phyloP scores from a whole-genome alignment of 1,139 yeast genomes.

The Pneumocystis canis region DNA sequence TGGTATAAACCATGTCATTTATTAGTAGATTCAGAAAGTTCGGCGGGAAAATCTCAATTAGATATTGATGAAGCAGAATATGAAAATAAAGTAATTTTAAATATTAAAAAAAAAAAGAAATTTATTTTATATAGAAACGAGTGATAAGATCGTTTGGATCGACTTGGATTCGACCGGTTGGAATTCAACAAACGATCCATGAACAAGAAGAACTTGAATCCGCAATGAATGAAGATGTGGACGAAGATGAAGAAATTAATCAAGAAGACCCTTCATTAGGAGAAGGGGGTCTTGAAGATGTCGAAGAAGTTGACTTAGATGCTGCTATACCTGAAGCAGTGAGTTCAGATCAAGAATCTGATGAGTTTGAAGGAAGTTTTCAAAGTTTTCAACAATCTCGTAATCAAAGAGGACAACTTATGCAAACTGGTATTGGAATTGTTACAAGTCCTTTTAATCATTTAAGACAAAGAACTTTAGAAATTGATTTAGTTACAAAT shows the following conservation, averaged over 20 bases:
- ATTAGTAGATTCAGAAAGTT: not conserved
- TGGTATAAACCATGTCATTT: not conserved
- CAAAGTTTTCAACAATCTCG: not conserved
- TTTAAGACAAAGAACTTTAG: not conserved
- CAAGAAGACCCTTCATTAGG: constrained; percentile 1
- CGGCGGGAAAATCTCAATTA: not conserved
- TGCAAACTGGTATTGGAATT: not conserved
- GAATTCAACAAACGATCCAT: constrained; percentile 2
- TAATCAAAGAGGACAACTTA: not conserved
- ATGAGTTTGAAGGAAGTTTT: not conserved
- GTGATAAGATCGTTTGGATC: not conserved
- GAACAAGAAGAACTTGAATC: constrained; percentile 4
- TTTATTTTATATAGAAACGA: not conserved
- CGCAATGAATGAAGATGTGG: not conserved
- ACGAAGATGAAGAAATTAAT: constrained; percentile 3
- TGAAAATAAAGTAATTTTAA: not conserved
- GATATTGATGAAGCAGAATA: not conserved
- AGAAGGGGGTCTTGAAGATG: constrained; percentile 1
- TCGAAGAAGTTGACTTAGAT: constrained; percentile 4
- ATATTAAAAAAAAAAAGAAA: not conserved
- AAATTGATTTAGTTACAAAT: not conserved
- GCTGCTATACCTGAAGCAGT: constrained; percentile 16
- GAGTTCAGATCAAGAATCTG: constrained; percentile 1
- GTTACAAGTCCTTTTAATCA: not conserved
- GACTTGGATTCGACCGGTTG: constrained; percentile 4